These are phyloP conservation scores for Cladophialophora immunda DNA, from an alignment of 2,329 filamentous ascomycete species.

Conservation along the genomic window DNA sequence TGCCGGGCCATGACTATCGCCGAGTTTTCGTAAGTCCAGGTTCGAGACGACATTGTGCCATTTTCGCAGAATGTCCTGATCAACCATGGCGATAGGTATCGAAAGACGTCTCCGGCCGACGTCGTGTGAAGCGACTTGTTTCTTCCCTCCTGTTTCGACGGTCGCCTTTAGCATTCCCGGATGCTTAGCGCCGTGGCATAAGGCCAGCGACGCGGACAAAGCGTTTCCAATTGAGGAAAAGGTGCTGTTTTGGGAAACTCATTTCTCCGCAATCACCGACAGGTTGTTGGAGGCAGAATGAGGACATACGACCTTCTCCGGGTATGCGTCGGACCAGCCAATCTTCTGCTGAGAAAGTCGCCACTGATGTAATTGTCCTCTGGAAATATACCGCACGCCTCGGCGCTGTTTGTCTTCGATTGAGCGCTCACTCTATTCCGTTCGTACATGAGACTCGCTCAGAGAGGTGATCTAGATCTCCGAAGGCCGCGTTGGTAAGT, in stretches of 20 bases:
- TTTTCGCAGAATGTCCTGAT: not conserved
- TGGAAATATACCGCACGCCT: not conserved
- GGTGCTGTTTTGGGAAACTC: not conserved
- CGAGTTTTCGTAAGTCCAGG: not conserved
- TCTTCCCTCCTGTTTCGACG: not conserved
- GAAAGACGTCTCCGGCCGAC: not conserved
- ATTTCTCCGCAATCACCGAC: constrained; percentile 19
- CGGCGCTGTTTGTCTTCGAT: not conserved
- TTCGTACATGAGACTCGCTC: not conserved
- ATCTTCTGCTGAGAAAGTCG: not conserved
- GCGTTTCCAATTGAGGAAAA: not conserved
- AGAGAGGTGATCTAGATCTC: not conserved
- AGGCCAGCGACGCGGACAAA: not conserved
- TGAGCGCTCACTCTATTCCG: not conserved
- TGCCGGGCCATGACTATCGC: not conserved
- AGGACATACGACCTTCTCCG: not conserved
- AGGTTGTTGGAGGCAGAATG: not conserved
- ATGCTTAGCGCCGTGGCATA: not conserved
- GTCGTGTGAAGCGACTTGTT: not conserved
- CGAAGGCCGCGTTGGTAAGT: not conserved
- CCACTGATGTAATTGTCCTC: not conserved
- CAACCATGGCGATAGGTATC: not conserved
- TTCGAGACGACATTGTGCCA: not conserved
- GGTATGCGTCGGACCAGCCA: not conserved
- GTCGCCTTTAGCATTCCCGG: not conserved